Evolutionary conservation across 2,329 filamentous ascomycete genomes (phyloP).

Genomic region (Penicillium fuscoglaucum): DNA sequence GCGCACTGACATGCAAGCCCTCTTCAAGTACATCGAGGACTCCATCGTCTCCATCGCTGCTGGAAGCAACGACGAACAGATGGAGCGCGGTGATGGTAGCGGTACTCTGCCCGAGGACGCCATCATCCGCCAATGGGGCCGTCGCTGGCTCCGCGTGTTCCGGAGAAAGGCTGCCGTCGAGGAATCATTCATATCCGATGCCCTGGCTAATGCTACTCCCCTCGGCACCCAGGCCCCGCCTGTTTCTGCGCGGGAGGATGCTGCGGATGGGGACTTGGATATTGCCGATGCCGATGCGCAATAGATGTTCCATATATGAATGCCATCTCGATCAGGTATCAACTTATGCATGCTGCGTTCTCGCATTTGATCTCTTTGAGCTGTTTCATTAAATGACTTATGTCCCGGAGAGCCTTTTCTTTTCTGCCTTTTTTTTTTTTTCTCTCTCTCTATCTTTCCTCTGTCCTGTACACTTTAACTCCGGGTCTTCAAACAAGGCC

Average conservation of each 20-base stretch:
- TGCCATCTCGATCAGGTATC: neutral
- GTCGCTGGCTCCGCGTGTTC: slow-evolving; percentile 84
- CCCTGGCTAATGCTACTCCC: slow-evolving; percentile 51
- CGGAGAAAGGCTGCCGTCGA: slow-evolving; percentile 79
- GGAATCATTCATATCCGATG: slow-evolving; percentile 67
- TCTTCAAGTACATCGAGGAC: slow-evolving; percentile 81
- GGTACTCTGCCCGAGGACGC: slow-evolving; percentile 56
- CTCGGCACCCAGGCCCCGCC: slow-evolving; percentile 35
- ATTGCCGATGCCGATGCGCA: slow-evolving; percentile 31
- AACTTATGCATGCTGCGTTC: slow-evolving; percentile 1
- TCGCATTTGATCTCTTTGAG: slow-evolving; percentile 3
- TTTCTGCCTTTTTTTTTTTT: neutral
- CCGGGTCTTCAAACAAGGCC: slow-evolving; percentile 1
- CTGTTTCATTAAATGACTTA: slow-evolving; percentile 10
- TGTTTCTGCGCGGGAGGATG: slow-evolving; percentile 27
- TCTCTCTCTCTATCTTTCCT: neutral
- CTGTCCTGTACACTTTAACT: slow-evolving; percentile 16
- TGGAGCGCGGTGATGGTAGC: slow-evolving; percentile 64
- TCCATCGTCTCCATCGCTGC: slow-evolving; percentile 69
- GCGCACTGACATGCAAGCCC: slow-evolving; percentile 69
- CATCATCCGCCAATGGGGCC: slow-evolving; percentile 75
- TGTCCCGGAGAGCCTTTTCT: slow-evolving; percentile 4
- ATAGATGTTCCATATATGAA: slow-evolving; percentile 7
- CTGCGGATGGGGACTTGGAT: slow-evolving; percentile 34
- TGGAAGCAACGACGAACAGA: slow-evolving; percentile 71